Evolutionary conservation across 163 green algal genomes (phyloP).

Genomic region (Volvox carteri): DNA sequence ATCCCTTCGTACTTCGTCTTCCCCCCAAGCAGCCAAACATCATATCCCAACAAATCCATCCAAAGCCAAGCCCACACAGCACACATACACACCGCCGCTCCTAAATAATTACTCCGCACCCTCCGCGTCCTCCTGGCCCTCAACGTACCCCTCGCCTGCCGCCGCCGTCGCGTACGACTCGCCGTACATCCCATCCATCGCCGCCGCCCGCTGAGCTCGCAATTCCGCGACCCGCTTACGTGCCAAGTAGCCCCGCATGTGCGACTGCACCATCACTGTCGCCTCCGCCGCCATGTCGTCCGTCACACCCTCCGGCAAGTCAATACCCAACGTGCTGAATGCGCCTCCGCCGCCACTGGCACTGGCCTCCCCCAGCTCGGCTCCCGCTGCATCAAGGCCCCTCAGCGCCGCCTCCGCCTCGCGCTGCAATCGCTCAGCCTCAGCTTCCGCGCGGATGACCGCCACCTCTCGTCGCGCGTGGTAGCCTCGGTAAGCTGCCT

Average conservation of each 20-base stretch:
- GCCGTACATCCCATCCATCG: slow-evolving; percentile 4
- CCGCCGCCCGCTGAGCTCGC: not conserved
- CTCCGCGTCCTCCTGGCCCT: not conserved
- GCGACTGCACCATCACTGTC: slow-evolving; percentile 4
- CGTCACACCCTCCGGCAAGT: not conserved
- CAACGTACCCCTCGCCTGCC: not conserved
- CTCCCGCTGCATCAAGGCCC: not conserved
- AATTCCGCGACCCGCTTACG: slow-evolving; percentile 2
- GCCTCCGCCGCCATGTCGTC: slow-evolving; percentile 19
- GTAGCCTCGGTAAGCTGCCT: slow-evolving; percentile 79
- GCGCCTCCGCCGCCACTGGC: not conserved
- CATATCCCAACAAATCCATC: no score
- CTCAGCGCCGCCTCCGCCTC: not conserved
- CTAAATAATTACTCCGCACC: not conserved
- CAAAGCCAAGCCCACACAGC: no score
- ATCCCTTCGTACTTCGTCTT: no score
- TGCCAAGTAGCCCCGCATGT: slow-evolving; percentile 34
- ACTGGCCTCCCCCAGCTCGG: not conserved
- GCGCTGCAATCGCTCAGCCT: not conserved
- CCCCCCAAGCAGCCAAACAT: no score
- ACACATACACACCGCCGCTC: no score
- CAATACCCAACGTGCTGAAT: not conserved
- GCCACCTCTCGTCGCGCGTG: slow-evolving; percentile 68
- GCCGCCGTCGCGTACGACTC: not conserved
- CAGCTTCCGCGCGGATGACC: slow-evolving; percentile 50